Evolutionary conservation across 768 basidiomycete genomes (phyloP), one percentile per base, ranked within the genome.

Genomic region (Mycena metata): DNA sequence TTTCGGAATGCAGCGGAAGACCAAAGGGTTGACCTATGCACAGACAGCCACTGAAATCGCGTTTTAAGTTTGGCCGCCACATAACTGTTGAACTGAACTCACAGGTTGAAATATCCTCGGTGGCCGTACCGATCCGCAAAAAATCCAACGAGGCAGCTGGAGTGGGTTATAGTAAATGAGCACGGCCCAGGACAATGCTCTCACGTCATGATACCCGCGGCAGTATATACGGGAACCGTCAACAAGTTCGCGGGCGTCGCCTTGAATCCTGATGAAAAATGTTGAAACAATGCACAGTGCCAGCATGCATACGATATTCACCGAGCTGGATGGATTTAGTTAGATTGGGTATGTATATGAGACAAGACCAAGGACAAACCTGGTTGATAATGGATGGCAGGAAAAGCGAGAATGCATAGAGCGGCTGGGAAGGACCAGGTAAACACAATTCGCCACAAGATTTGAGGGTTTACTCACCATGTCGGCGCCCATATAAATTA

Each of bases 371-470:
- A 5, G 52, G 41, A 77, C 85, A 46, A 69, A 90, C 89, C 79
- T 90, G 81, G 66, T 86, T 89, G 76, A 93, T 94, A 74, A 94
- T 93, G 47, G 88, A 91, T 0, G 93, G 93, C 60, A 93, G 79
- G 83, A 95, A 95, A 50, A 94, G 78, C 23, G 91, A 84, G 77
- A 94, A 93, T 0, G 92, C 91, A 70, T 94, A 94, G 7, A 65
- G 23, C 13, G 52, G 52, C 50, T 58, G 9, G 39, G 15, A 46
- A 46, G 16, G n/a, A 30, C 4, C 19, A 30, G 43, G 43, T 19
- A 33, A 43, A 33, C 13, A 23, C 26, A 52, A 62, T 0, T 30
- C 41, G 4, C 43, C 0, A 16, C 30, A 9, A 45, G 12, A 41
- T 24, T 17, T 33, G 41, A 17, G 6, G 17, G 11, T 17, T 26